Base-by-base conservation (phyloP, 192 early-diverging fungal species). In the Podila clonocystis region DNA sequence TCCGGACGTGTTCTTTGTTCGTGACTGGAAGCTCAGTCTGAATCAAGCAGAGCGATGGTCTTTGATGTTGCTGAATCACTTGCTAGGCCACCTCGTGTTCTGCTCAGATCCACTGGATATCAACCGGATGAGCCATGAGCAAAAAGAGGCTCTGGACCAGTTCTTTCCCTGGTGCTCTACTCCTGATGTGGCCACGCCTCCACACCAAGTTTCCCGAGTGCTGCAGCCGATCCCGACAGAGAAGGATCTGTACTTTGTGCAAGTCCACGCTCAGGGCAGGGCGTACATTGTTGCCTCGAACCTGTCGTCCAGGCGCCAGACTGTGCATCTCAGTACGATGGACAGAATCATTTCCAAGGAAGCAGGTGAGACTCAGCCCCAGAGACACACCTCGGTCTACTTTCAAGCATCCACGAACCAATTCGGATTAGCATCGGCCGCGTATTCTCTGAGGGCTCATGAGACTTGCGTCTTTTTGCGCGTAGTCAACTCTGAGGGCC, bases 1-100 rank as follows among this genome's bases (percentile, higher is more conserved):
- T 58, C 85, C 87, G 22, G 87, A 88, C 34, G 87, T 88, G 30
- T 82, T 79, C 61, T 85, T 88, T n/a, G 60, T 88, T 30, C 83
- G 87, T 2, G 75, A 68, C 52, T 74, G 75, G 69, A 75, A 77
- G 3, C 86, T 85, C 72, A 82, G 84, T 29, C 57, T 88, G 20
- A 85, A 60, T 30, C 31, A 62, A 17, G 65, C 69, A 20, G 85
- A 88, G 58, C 82, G 75, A 24, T 68, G 82, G 31, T 86, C 87
- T 0, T 58, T 88, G 19, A 82, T 83, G 65, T 55, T 84, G 0
- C 52, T 88, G 41, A 88, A 88, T 58, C 86, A 88, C 62, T 60
- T 88, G 0, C 63, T 88, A 24, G 87, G 87, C 3, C 73, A 82
- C 19, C 63, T 88, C 1, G 87, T 88, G 26, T 88, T 88, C 72